A percentile compares a stretch with the other conserved stretches of the same genome.
phyloP scores from a whole-genome alignment of 805 yeast species.

The Suhomyces pyralidae region DNA sequence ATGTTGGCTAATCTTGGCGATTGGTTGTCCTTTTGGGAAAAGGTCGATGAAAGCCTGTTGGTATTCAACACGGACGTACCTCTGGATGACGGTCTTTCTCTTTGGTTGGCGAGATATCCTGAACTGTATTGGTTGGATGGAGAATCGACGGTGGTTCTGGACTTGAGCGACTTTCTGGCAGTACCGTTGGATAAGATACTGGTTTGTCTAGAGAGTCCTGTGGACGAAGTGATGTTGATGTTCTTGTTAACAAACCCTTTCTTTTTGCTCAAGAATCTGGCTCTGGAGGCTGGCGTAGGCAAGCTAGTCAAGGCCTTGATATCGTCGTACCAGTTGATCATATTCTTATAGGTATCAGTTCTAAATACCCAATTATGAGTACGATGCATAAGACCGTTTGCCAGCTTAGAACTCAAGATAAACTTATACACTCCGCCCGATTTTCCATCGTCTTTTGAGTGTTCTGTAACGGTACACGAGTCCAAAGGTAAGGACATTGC shows the following conservation, averaged over 20 bases:
- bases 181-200: slow-evolving; percentile 16
- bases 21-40: slow-evolving; percentile 30
- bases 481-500: slow-evolving; percentile 77
- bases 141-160: slow-evolving; percentile 10
- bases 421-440: slow-evolving; percentile 65
- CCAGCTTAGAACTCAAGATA: slow-evolving; percentile 67
- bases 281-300: slow-evolving; percentile 58
- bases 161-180: slow-evolving; percentile 12
- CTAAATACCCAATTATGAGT: slow-evolving; percentile 95
- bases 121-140: slow-evolving; percentile 4
- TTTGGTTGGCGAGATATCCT: slow-evolving; percentile 5
- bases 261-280: slow-evolving; percentile 36
- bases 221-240: slow-evolving; percentile 1
- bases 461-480: slow-evolving; percentile 80
- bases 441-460: slow-evolving; percentile 66
- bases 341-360: slow-evolving; percentile 73
- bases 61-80: slow-evolving; percentile 19
- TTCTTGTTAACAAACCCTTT: slow-evolving; percentile 2
- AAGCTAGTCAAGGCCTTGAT: slow-evolving; percentile 64
- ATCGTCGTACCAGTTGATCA: slow-evolving; percentile 85
- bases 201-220: slow-evolving; percentile 16
- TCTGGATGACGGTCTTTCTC: slow-evolving; percentile 21
- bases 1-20: slow-evolving; percentile 39
- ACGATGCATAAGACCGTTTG: slow-evolving; percentile 69
- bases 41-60: slow-evolving; percentile 36